Base-by-base conservation (phyloP, 306 rosid genomes). In the Rosa chinensis region DNA sequence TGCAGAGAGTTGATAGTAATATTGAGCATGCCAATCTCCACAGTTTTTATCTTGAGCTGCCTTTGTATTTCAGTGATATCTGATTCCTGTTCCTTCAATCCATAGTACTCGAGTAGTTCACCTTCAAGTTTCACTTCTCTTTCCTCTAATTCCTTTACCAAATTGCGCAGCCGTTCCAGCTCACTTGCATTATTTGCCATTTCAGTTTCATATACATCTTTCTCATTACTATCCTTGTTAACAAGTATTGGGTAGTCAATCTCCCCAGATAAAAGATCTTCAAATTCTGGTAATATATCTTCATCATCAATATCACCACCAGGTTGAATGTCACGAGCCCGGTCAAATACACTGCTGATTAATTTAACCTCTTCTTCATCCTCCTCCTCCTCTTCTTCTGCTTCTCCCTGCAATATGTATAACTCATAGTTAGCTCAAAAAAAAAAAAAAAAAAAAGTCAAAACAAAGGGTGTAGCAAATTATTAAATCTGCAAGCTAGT, bases 111-210 rank as follows among this genome's bases (percentile, higher is more conserved):
- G 0, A 93, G 93, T 84, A 95, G 84, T 82, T 95, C 99, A 12
- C 92, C 94, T 86, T 95, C 98, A 32, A 95, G 94, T 74, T 91
- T 93, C 83, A 88, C 97, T 87, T 93, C 97, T 84, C 98, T 89
- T 86, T 93, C 97, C 89, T 95, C 98, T 89, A 95, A 82, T 78
- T 95, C 98, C 84, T 85, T 85, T 64, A 93, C 98, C 40, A 91
- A 86, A 58, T 74, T 74, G 12, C 85, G 86, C 80, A 93, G 56
- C 64, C 88, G 81, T 35, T 91, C 97, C 71, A 90, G 85, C 74
- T 95, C 99, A 73, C 82, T 89, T 48, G 89, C 98, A 82, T 91
- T 93, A 82, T 83, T 87, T 21, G 88, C 97, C 91, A 95, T 93
- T 87, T 90, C 94, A 45, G 80, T 86, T 84, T 93, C 97, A 70